These are phyloP conservation scores for Diaporthe sp. DNA, from an alignment of 2,329 filamentous ascomycete genomes.

Conservation along the genomic window DNA sequence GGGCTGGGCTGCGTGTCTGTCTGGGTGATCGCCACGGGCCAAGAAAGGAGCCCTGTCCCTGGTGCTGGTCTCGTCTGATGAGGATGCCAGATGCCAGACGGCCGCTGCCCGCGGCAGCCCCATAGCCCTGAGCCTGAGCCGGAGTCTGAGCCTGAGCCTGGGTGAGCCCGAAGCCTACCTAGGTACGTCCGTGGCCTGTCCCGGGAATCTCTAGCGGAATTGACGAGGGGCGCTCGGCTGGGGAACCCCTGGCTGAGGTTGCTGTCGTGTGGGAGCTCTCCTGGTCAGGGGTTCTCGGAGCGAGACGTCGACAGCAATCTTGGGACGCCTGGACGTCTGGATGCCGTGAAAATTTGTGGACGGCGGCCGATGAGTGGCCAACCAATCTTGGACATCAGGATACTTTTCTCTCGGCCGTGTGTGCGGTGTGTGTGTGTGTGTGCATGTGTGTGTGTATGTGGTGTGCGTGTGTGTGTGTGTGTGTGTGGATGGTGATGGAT, in stretches of 20 bases:
- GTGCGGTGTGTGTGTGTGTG: neutral
- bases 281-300: constrained; percentile 23
- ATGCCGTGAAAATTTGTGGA: neutral
- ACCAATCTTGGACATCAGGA: neutral
- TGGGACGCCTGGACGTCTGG: neutral
- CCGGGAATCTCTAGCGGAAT: constrained; percentile 9
- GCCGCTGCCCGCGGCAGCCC: constrained; percentile 23
- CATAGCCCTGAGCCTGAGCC: constrained; percentile 2
- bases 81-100: constrained; percentile 18
- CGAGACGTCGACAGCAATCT: constrained; percentile 25
- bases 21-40: constrained; percentile 30
- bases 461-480: neutral
- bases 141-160: neutral
- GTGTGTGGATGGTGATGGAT: neutral
- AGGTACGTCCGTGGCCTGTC: constrained; percentile 3
- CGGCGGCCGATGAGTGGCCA: constrained; percentile 17
- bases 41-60: constrained; percentile 24
- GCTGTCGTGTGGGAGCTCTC: constrained; percentile 17
- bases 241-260: constrained; percentile 24
- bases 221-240: constrained; percentile 26
- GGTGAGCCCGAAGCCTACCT: neutral
- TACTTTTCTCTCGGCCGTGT: constrained; percentile 14
- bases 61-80: constrained; percentile 17
- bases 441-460: neutral
- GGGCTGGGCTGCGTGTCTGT: constrained; percentile 11